Evolutionary conservation across 768 basidiomycete species (phyloP).

Genomic region (Candolleomyces efflorescens): DNA sequence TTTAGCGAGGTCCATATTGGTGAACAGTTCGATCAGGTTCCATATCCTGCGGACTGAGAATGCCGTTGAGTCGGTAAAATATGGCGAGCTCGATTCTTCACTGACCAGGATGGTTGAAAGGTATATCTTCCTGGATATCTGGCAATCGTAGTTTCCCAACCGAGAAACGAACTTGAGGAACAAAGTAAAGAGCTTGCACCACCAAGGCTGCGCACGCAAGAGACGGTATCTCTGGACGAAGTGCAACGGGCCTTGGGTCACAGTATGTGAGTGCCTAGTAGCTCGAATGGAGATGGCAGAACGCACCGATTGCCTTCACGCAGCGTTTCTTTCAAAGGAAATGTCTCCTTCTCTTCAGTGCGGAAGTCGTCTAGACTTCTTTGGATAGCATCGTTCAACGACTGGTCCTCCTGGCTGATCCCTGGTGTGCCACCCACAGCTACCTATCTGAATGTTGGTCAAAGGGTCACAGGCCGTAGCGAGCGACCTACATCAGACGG

Average conservation of each 20-base stretch:
- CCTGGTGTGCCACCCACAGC: constrained; percentile 26
- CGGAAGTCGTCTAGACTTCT: constrained; percentile 58
- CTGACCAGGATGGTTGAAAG: constrained; percentile 26
- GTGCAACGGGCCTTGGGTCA: constrained; percentile 63
- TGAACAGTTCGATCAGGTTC: constrained; percentile 61
- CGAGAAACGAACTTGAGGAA: constrained; percentile 63
- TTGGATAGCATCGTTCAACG: constrained; percentile 66
- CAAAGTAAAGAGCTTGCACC: constrained; percentile 58
- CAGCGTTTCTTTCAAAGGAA: constrained; percentile 47
- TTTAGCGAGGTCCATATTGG: constrained; percentile 64
- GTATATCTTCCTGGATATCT: constrained; percentile 17
- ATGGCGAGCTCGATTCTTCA: neutral
- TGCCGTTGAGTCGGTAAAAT: neutral
- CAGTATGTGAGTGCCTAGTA: neutral
- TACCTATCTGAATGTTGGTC: constrained; percentile 10
- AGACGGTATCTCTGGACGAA: constrained; percentile 51
- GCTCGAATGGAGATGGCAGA: neutral
- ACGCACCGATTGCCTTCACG: constrained; percentile 58
- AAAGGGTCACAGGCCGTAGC: constrained; percentile 4
- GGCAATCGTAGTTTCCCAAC: constrained; percentile 30
- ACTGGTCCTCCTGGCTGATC: constrained; percentile 53
- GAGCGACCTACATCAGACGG: constrained; percentile 52
- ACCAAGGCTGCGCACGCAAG: constrained; percentile 58
- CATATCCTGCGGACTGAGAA: constrained; percentile 46
- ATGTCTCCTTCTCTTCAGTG: constrained; percentile 46